Base-by-base conservation (phyloP, 2,329 filamentous ascomycete genomes). In the Fusarium sp. region DNA sequence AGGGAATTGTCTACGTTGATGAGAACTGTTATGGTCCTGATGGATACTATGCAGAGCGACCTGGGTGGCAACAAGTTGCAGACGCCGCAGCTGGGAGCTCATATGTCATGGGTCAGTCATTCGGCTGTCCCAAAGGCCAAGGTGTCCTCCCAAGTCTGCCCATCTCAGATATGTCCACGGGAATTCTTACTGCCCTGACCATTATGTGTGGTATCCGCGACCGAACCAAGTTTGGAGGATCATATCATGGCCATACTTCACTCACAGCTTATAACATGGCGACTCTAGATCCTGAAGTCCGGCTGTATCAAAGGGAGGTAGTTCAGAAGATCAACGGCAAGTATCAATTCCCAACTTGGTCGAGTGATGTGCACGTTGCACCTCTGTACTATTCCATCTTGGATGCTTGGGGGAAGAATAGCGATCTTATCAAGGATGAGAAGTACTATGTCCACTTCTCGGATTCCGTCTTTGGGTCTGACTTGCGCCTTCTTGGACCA, bases 31-130 rank as follows among this genome's bases (percentile, higher is more conserved):
- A 92, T 72, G 91, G 91, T 1, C 7, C 78, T 78, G 46, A 77
- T 84, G 70, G 85, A 81, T 86, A 89, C 65, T 92, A 89, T 88
- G 84, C 86, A 1, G 81, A 82, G 31, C 84, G 90, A 13, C 86
- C 89, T 9, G 90, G 90, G 25, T 92, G 90, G 89, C 90, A 91
- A 76, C 89, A 91, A 75, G 90, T 91, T 58, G 89, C 89, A 25
- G 90, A 92, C 4, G 53, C 53, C 15, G 53, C 39, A 13, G 33
- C 39, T 5, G 53, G 53, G 4, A 35, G 39, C 15, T 44, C 27
- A 17, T 45, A 55, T 14, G 39, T 55, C n/a, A 55, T 55, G 38
- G 52, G 29, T 4, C 52, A 55, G n/a, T 22, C 52, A 2, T 55
- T 55, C 2, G 20, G 31, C 4, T 55, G 38, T 7, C 52, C 52